phyloP scores from a whole-genome alignment of 208 protist genomes.

The Leishmania guyanensis region DNA sequence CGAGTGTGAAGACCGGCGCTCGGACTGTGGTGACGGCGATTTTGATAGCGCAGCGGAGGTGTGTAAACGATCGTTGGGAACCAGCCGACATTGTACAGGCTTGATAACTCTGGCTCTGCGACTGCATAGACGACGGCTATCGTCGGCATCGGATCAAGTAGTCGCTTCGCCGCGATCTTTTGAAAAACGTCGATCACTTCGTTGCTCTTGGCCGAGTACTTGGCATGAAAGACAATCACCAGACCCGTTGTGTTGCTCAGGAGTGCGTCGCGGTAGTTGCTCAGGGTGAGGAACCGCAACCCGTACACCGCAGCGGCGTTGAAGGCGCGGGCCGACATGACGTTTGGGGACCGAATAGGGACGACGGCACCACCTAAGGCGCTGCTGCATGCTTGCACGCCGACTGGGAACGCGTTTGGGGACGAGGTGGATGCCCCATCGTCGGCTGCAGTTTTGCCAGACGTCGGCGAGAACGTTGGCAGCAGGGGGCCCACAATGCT shows the following conservation, averaged over 20 bases:
- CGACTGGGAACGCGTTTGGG: neutral
- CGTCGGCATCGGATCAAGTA: conserved; percentile 65
- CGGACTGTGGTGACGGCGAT: neutral
- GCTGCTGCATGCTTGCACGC: conserved; percentile 3
- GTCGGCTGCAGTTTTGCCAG: neutral
- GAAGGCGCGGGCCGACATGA: conserved; percentile 24
- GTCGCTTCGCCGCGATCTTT: conserved; percentile 50
- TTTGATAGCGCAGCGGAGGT: conserved; percentile 31
- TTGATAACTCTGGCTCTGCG: conserved; percentile 79
- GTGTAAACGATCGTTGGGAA: conserved; percentile 87
- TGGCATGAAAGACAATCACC: conserved; percentile 85
- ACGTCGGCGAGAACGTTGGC: neutral
- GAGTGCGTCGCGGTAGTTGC: conserved; percentile 55
- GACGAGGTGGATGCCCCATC: neutral
- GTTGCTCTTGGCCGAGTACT: conserved; percentile 73
- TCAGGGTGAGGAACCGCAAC: conserved; percentile 52
- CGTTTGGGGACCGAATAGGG: conserved; percentile 22
- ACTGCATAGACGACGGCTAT: conserved; percentile 84
- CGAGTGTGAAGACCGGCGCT: neutral
- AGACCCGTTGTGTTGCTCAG: conserved; percentile 51
- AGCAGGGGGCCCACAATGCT: neutral
- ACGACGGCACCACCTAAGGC: neutral
- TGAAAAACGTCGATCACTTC: conserved; percentile 59
- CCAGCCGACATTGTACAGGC: conserved; percentile 77
- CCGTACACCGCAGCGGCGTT: conserved; percentile 28